Evolutionary conservation across 495 filamentous ascomycete genomes (phyloP), one percentile per base, ranked within the genome.

Genomic region (Parachaetomium inaequale): DNA sequence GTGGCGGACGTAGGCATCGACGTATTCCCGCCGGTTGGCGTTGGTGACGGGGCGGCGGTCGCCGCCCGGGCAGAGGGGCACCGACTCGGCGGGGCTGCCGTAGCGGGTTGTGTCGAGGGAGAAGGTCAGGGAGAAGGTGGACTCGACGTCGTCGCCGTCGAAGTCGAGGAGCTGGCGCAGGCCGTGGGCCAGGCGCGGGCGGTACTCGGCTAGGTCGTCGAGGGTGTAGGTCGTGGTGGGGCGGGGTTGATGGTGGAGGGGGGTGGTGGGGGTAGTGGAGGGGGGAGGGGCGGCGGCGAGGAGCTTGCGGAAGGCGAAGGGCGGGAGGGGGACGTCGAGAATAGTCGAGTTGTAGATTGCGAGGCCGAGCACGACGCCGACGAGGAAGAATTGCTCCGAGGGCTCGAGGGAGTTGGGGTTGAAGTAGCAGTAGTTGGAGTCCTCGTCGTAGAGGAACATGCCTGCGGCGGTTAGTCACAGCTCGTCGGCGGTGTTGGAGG

Each of bases 331-430:
- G 50, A 98, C 83, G 68, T 98, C 93, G 7, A 98, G 81, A 66
- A 98, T 96, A 2, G 91, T 98, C 2, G 91, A 95, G 74, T 98
- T 96, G 78, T 98, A 96, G 66, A 98, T 96, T 21, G 93, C 93
- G 26, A 98, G 82, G 4, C 93, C 93, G 28, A 96, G 83, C 32
- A 96, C 76, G 40, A 92, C 90, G 26, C 93, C 93, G 50, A 98
- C 90, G 47, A 98, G 79, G 68, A 93, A 96, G 72, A 90, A 98
- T 64, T 96, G 93, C 69, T 96, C 91, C 8, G 93, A 93, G 0
- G 91, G 92, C 72, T 98, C 93, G 66, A 96, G 90, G 45, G 89
- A 90, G 68, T 87, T 83, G 2, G 93, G 90, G 70, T 96, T 98
- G 79, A 98, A 98, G 73, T 98, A 98, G 73, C 93, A 96, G 68